Conservation (phyloP, 176 grass and related monocot species). For the Phragmites australis region DNA sequence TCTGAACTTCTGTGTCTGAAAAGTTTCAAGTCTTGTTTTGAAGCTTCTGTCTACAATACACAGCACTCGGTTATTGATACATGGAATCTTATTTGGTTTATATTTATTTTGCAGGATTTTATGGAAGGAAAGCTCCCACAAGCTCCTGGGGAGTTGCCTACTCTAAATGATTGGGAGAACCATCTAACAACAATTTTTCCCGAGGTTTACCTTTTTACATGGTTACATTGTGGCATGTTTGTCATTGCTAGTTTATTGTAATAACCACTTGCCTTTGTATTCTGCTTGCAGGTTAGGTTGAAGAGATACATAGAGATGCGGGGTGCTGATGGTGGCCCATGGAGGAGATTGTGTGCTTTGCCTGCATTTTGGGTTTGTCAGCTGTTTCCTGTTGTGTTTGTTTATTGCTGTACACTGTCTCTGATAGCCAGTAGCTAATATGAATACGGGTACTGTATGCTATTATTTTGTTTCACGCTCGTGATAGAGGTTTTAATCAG, state of each 20-base stretch:
- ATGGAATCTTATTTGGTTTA: conserved; percentile 14
- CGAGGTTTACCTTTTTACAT: conserved; percentile 59
- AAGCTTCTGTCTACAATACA: background rate
- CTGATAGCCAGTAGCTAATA: background rate
- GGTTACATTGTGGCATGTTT: conserved; percentile 16
- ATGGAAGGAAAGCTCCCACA: conserved; percentile 89
- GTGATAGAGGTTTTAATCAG: background rate
- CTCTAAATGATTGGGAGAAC: conserved; percentile 98
- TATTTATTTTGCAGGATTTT: conserved; percentile 76
- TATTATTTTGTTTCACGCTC: background rate
- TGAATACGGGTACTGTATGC: background rate
- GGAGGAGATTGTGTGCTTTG: conserved; percentile 95
- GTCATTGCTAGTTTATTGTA: background rate
- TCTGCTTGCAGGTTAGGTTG: conserved; percentile 75
- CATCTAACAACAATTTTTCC: conserved; percentile 99
- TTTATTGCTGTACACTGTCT: conserved; percentile 7
- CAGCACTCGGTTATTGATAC: background rate
- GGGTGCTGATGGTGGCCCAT: conserved; percentile 96
- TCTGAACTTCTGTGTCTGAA: conserved; percentile 13
- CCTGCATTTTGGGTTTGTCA: conserved; percentile 91
- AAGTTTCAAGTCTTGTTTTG: background rate
- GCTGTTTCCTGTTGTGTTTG: background rate
- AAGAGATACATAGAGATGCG: conserved; percentile 99
- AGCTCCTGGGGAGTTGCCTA: conserved; percentile 86
- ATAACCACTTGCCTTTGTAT: conserved; percentile 31